phyloP scores from a whole-genome alignment of 805 yeast genomes.

The Starmerella cellae region DNA sequence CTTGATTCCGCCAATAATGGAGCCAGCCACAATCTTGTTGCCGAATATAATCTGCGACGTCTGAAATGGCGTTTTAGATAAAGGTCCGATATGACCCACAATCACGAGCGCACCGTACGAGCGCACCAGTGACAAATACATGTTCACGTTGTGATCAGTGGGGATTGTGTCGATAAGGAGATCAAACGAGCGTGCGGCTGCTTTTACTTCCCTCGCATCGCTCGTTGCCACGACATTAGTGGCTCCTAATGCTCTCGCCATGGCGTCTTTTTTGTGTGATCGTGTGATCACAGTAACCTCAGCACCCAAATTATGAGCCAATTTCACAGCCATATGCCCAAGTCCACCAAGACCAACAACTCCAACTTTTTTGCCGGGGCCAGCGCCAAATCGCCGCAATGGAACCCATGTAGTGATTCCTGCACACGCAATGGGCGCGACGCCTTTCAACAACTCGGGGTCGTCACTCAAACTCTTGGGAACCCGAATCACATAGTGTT shows the following conservation, averaged over 20 bases:
- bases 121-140: conserved; percentile 39
- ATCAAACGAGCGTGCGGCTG: conserved; percentile 32
- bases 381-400: conserved; percentile 35
- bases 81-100: conserved; percentile 47
- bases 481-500: conserved; percentile 49
- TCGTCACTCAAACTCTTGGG: conserved; percentile 38
- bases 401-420: conserved; percentile 66
- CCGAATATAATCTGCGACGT: conserved; percentile 38
- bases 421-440: conserved; percentile 67
- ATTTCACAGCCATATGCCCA: conserved; percentile 48
- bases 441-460: conserved; percentile 29
- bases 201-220: conserved; percentile 30
- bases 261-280: conserved; percentile 37
- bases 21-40: conserved; percentile 27
- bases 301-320: conserved; percentile 50
- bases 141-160: conserved; percentile 36
- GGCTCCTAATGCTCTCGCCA: conserved; percentile 44
- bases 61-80: conserved; percentile 31
- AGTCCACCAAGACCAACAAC: conserved; percentile 55
- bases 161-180: conserved; percentile 42
- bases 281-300: conserved; percentile 47
- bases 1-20: conserved; percentile 47
- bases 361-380: conserved; percentile 42
- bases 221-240: conserved; percentile 41
- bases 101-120: conserved; percentile 47